phyloP scores from a whole-genome alignment of 2,329 filamentous ascomycete genomes.

The Cladorrhinum sp. region DNA sequence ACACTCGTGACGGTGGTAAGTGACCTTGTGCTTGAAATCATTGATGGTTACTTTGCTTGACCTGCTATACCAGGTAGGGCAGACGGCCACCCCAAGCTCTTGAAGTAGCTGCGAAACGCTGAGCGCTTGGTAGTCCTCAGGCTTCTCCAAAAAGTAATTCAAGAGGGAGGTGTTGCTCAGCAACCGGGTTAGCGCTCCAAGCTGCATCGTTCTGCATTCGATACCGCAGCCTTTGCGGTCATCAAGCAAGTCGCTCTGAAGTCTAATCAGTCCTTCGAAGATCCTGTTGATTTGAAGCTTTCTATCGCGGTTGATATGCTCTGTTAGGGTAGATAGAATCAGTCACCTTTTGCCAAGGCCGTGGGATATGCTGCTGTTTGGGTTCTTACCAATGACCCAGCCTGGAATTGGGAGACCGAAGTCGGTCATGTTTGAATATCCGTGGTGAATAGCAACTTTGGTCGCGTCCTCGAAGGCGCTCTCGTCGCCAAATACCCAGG shows the following conservation, averaged over 20 bases:
- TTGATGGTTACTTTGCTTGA: not conserved
- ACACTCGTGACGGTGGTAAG: not conserved
- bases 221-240: not conserved
- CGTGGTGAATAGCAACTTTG: not conserved
- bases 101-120: not conserved
- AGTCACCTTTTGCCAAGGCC: not conserved
- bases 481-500: not conserved
- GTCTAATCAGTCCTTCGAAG: not conserved
- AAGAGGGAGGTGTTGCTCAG: not conserved
- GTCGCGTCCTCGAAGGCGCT: not conserved
- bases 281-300: not conserved
- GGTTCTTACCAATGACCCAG: slow-evolving; percentile 3
- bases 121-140: not conserved
- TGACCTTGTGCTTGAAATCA: not conserved
- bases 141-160: not conserved
- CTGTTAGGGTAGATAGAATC: not conserved
- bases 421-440: not conserved
- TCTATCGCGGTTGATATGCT: not conserved
- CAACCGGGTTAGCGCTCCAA: not conserved
- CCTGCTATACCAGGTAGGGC: not conserved
- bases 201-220: not conserved
- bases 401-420: slow-evolving; percentile 1
- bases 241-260: not conserved
- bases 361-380: not conserved
- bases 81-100: not conserved